These are phyloP conservation scores for Petunia axillaris DNA, from an alignment of 257 asterid genomes.

Conservation along the genomic window DNA sequence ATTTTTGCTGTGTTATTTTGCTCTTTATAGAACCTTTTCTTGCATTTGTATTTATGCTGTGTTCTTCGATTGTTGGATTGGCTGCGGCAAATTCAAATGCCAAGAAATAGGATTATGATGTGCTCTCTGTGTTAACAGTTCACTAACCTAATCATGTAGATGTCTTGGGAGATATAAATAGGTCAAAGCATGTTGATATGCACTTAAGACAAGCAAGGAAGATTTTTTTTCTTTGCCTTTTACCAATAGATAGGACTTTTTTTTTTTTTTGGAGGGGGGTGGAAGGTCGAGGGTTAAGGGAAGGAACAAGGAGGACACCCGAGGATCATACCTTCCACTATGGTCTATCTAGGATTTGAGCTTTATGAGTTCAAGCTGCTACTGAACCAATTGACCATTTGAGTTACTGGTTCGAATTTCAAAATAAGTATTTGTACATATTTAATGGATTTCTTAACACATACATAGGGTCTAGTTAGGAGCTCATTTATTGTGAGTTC, in stretches of 20 bases:
- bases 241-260: background rate
- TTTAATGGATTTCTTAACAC: too few relatives aligned
- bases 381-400: too few relatives aligned
- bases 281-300: background rate
- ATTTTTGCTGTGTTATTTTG: constrained; percentile 5
- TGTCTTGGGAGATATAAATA: too few relatives aligned
- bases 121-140: too few relatives aligned
- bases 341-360: background rate
- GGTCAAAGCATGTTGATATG: background rate
- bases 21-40: background rate
- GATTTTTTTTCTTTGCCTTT: too few relatives aligned
- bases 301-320: background rate
- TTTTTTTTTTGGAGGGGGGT: background rate
- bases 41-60: background rate
- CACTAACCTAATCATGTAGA: too few relatives aligned
- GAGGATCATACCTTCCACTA: background rate
- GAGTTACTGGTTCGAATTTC: too few relatives aligned
- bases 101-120: background rate
- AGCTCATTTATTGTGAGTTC: background rate
- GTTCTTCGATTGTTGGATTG: background rate
- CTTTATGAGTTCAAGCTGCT: too few relatives aligned
- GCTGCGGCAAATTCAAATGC: background rate
- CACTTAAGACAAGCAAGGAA: background rate
- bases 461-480: background rate
- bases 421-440: too few relatives aligned